A percentile compares a stretch with the other conserved stretches of the same genome.
phyloP scores from a whole-genome alignment of 2,329 filamentous ascomycete species.

The Fusarium sp. region DNA sequence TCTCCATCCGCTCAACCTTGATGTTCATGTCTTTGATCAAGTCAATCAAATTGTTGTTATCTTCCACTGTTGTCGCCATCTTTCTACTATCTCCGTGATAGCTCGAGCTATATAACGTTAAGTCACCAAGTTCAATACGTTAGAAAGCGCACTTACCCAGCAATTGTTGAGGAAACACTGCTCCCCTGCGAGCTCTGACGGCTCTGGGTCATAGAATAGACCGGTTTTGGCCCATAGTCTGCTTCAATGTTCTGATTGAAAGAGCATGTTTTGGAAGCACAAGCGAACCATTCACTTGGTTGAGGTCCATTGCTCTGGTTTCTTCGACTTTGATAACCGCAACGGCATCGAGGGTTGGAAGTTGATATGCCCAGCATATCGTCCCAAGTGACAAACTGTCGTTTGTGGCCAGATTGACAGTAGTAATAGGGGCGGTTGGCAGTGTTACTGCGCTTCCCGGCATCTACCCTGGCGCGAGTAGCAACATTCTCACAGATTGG shows the following conservation, averaged over 20 bases:
- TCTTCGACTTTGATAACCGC: neutral
- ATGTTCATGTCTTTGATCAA: neutral
- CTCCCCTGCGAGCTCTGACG: neutral
- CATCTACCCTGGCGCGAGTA: neutral
- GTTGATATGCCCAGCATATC: neutral
- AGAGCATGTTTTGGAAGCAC: neutral
- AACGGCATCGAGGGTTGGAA: neutral
- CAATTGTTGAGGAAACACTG: neutral
- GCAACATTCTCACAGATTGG: neutral
- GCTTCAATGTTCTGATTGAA: neutral
- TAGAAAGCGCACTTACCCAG: neutral
- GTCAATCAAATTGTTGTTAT: neutral
- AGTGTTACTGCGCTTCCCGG: neutral
- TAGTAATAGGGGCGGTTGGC: neutral
- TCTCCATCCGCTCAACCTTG: neutral
- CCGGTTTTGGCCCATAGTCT: neutral
- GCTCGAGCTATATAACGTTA: neutral
- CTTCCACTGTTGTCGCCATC: neutral
- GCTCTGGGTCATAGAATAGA: neutral
- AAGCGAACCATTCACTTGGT: neutral
- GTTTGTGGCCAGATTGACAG: neutral
- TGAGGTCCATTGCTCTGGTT: neutral
- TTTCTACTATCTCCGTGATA: neutral
- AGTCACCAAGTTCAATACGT: rapidly evolving
- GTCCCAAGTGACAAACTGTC: neutral